Base-by-base conservation (phyloP, 139 green algal species). In the Asterochloris sp. region DNA sequence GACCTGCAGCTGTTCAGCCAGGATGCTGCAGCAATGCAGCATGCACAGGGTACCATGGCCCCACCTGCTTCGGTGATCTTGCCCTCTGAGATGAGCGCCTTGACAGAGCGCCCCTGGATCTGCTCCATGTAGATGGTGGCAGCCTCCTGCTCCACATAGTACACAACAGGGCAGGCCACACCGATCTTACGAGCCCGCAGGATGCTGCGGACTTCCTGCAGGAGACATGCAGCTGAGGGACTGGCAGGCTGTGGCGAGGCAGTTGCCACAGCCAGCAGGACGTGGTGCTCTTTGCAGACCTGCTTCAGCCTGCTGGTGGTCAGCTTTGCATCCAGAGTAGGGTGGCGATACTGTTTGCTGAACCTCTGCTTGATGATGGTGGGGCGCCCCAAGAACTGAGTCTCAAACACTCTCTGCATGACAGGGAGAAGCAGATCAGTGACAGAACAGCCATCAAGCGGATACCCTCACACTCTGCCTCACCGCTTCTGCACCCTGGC, bases 321-420 rank as follows among this genome's bases (percentile, higher is more conserved):
- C 9, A 98, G 85, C 69, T 92, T 92, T 27, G 69, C 69, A 84
- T 98, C 94, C n/a, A 98, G 83, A 6, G 77, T 69, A 0, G 92
- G 87, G 69, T 96, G 92, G 10, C 95, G 89, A 78, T 98, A 98
- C 75, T 87, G 86, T 76, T 98, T 98, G 73, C 73, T 89, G 84
- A 98, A 98, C 11, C 95, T 86, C 81, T 98, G 87, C 85, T 98
- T 98, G 2, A 96, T 69, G 28, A 98, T 91, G 67, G 83, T 82
- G 1, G 77, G 74, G 0, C 85, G 85, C 2, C 83, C 87, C 24
- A 93, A 67, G 64, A 94, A 93, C 4, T 24, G 38, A 15, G 82
- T 87, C 68, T 90, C 78, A 86, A 84, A 95, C 14, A 95, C 88
- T 12, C 87, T 81, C 90, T 94, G 86, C 87, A 82, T 14, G 11